Evolutionary conservation across 164 flowering plant species (phyloP).

Genomic region (Nymphaea colorata): DNA sequence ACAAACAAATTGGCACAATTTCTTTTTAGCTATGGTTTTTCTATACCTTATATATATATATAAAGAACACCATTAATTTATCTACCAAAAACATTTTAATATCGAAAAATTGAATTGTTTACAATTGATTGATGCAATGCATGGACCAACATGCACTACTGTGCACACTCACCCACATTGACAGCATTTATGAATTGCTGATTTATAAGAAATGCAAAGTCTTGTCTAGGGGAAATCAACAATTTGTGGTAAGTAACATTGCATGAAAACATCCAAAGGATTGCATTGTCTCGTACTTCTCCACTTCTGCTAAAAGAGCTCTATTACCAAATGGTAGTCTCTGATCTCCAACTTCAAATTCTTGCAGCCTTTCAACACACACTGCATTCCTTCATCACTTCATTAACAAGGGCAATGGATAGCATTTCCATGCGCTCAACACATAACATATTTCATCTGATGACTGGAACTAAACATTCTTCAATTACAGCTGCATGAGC

Average conservation of each 20-base stretch:
- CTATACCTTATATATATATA: no score
- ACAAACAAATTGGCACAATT: no score
- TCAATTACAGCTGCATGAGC: constrained; percentile 57
- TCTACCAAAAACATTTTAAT: no score
- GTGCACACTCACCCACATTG: no score
- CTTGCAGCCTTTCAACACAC: constrained; percentile 80
- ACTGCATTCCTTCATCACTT: constrained; percentile 77
- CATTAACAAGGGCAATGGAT: constrained; percentile 81
- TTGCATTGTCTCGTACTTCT: constrained; percentile 98
- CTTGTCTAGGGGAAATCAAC: no score
- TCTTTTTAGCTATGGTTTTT: no score
- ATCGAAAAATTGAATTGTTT: no score
- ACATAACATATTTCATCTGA: constrained; percentile 86
- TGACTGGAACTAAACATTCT: constrained; percentile 64
- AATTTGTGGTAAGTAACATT: constrained; percentile 4
- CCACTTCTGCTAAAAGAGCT: constrained; percentile 66
- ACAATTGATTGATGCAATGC: no score
- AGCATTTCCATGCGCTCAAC: constrained; percentile 92
- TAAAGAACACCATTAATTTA: no score
- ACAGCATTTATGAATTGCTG: no score
- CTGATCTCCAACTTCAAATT: constrained; percentile 71
- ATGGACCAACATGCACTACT: no score
- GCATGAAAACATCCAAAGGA: constrained; percentile 99
- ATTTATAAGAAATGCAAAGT: no score
- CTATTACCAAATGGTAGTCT: constrained; percentile 76